These are phyloP conservation scores for Cordyceps fumosorosea DNA, from an alignment of 2,329 filamentous ascomycete species.

Conservation along the genomic window DNA sequence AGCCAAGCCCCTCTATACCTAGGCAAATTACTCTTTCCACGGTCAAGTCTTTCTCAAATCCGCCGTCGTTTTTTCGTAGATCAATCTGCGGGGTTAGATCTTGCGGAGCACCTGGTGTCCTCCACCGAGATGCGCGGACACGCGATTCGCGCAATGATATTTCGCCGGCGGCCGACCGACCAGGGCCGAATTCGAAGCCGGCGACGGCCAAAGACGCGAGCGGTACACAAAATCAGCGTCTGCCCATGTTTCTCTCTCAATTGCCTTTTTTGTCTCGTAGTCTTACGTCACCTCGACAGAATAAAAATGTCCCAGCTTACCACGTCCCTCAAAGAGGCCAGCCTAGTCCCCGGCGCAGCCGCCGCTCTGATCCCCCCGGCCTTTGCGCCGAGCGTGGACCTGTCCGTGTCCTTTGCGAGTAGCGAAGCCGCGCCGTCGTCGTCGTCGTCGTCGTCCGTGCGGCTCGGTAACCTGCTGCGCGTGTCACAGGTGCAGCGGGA, in stretches of 20 bases:
- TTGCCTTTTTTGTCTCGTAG: too few relatives aligned
- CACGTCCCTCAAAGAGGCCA: constrained; percentile 29
- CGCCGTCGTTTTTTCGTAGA: not conserved
- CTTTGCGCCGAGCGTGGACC: constrained; percentile 36
- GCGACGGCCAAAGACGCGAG: too few relatives aligned
- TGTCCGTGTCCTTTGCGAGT: constrained; percentile 28
- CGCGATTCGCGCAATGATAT: constrained; percentile 8
- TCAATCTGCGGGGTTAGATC: not conserved
- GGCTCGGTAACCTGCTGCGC: constrained; percentile 34
- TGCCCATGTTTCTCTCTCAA: not conserved
- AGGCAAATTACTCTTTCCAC: not conserved
- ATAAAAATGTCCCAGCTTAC: constrained; percentile 17
- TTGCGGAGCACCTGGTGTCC: not conserved
- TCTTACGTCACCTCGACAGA: not conserved
- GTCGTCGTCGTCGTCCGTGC: constrained; percentile 17
- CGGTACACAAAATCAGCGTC: not conserved
- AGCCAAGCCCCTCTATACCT: too few relatives aligned
- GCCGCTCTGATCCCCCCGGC: constrained; percentile 31
- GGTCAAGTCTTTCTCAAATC: not conserved
- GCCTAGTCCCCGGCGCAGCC: constrained; percentile 35
- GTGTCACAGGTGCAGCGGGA: constrained; percentile 28
- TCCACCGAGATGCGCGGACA: not conserved
- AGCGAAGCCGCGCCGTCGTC: constrained; percentile 18
- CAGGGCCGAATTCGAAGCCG: not conserved
- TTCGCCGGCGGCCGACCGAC: not conserved